Evolutionary conservation across 2,329 filamentous ascomycete species (phyloP).

Genomic region (Sarocladium kiliense): DNA sequence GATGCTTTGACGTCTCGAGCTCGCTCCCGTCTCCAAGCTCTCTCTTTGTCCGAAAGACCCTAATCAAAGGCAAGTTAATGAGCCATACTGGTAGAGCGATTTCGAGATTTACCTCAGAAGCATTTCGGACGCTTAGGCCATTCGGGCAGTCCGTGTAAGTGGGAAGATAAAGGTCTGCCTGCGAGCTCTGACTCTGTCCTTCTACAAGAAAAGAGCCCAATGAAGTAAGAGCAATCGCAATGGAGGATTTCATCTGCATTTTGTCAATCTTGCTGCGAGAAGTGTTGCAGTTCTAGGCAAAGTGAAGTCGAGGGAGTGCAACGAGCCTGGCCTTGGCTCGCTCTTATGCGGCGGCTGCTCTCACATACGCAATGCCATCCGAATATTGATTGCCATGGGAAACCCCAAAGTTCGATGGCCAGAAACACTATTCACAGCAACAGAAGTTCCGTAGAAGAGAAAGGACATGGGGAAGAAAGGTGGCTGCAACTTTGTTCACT

Average conservation of each 20-base stretch:
- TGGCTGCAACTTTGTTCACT: no score
- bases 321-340: no score
- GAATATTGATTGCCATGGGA: no score
- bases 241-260: background rate
- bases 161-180: slow-evolving; percentile 12
- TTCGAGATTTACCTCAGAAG: slow-evolving; percentile 7
- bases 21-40: slow-evolving; percentile 16
- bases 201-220: background rate
- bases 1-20: slow-evolving; percentile 16
- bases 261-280: background rate
- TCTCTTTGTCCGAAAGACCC: slow-evolving; percentile 19
- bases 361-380: no score
- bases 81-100: background rate
- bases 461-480: no score
- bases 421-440: no score
- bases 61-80: slow-evolving; percentile 7
- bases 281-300: background rate
- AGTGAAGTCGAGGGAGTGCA: no score
- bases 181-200: background rate
- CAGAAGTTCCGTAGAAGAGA: no score
- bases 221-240: background rate
- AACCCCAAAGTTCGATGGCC: no score
- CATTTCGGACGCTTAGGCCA: slow-evolving; percentile 5
- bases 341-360: no score
- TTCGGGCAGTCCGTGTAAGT: slow-evolving; percentile 11